Percentiles rank a stretch among this genome's conserved stretches.
phyloP scores from a whole-genome alignment of 1,284 basidiomycete species.

The Mycena citricolor region DNA sequence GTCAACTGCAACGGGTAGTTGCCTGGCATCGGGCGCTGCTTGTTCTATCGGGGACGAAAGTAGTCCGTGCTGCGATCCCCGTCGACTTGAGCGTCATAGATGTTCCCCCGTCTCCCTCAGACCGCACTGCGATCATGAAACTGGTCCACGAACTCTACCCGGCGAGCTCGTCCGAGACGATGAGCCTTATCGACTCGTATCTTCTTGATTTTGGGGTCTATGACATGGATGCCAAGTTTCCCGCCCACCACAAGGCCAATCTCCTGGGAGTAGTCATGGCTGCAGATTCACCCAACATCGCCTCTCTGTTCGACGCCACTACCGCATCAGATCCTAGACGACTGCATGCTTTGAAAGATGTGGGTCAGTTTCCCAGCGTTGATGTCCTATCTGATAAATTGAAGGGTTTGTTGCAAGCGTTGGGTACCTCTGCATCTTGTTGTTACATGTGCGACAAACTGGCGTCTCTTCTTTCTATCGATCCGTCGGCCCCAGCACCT shows the following conservation, averaged over 20 bases:
- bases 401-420: slow-evolving; percentile 10
- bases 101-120: slow-evolving; percentile 2
- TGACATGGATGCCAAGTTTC: neutral
- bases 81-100: slow-evolving; percentile 9
- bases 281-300: neutral
- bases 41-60: slow-evolving; percentile 7
- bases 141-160: slow-evolving; percentile 13
- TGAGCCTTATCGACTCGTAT: slow-evolving; percentile 1
- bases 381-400: neutral
- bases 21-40: slow-evolving; percentile 13
- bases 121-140: slow-evolving; percentile 8
- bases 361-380: neutral
- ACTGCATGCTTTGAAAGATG: slow-evolving; percentile 9
- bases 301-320: neutral
- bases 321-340: neutral
- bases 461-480: slow-evolving; percentile 3
- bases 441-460: slow-evolving; percentile 13
- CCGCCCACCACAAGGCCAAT: slow-evolving; percentile 6
- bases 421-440: slow-evolving; percentile 1
- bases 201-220: neutral
- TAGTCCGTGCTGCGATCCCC: slow-evolving; percentile 8
- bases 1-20: slow-evolving; percentile 8
- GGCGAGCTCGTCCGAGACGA: neutral
- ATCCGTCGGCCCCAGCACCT: neutral
- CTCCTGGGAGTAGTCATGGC: slow-evolving; percentile 9